Percentiles rank a stretch among this genome's conserved stretches.
phyloP scores from a whole-genome alignment of 331 rosid genomes.

The Malus hybrid region DNA sequence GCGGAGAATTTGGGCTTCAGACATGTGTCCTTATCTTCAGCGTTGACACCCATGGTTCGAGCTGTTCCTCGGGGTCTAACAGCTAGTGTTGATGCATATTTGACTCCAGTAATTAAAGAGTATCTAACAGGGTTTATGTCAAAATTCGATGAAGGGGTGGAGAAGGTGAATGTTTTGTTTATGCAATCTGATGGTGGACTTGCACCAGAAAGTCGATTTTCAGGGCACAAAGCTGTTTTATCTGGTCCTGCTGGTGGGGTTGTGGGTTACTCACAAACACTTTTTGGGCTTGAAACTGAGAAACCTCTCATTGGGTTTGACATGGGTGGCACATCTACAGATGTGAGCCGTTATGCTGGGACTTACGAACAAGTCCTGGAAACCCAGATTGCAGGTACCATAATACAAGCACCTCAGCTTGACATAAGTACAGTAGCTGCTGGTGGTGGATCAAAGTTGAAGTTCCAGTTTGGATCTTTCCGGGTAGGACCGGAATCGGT shows the following conservation, averaged over 20 bases:
- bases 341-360: conserved; percentile 90
- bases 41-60: conserved; percentile 94
- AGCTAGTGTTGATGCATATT: conserved; percentile 88
- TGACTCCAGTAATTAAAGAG: conserved; percentile 82
- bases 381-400: conserved; percentile 84
- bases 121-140: conserved; percentile 81
- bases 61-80: conserved; percentile 93
- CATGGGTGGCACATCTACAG: conserved; percentile 97
- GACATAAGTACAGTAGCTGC: conserved; percentile 94
- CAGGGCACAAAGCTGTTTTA: conserved; percentile 82
- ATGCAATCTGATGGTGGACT: conserved; percentile 97
- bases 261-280: conserved; percentile 88
- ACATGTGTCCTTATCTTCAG: conserved; percentile 87
- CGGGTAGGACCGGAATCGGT: conserved; percentile 93
- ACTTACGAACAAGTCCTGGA: conserved; percentile 84
- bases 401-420: conserved; percentile 90
- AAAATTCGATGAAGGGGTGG: conserved; percentile 64
- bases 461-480: conserved; percentile 85
- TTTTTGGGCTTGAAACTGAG: conserved; percentile 66
- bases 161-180: conserved; percentile 71
- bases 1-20: conserved; percentile 76
- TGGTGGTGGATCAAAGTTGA: conserved; percentile 89
- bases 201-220: conserved; percentile 79
- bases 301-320: conserved; percentile 89
- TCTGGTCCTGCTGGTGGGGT: conserved; percentile 96